A percentile compares a stretch with the other conserved stretches of the same genome.
Evolutionary conservation across 495 filamentous ascomycete species (phyloP).

Genomic region (Neurospora discreta): DNA sequence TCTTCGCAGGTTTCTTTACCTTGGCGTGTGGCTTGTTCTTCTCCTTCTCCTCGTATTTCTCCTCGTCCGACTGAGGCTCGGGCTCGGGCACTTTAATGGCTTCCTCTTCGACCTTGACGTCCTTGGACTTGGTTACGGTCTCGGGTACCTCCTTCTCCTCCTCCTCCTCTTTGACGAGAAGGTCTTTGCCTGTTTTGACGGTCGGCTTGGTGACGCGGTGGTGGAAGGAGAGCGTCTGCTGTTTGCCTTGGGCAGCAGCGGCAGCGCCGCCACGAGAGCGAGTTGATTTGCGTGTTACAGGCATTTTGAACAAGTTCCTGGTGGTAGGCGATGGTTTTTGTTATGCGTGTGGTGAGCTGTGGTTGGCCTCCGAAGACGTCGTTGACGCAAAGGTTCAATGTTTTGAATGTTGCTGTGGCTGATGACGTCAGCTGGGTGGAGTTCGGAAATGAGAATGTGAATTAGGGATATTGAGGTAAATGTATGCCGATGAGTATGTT

Average conservation of each 20-base stretch:
- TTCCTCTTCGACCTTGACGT: background rate
- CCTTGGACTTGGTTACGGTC: conserved; percentile 6
- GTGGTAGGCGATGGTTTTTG: background rate
- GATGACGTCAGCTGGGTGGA: conserved; percentile 13
- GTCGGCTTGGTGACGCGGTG: conserved; percentile 63
- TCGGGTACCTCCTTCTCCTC: background rate
- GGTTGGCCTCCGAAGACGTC: background rate
- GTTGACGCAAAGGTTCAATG: background rate
- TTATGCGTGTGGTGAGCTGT: background rate
- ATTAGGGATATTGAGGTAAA: background rate
- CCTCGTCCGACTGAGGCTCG: conserved; percentile 6
- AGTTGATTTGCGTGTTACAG: conserved; percentile 50
- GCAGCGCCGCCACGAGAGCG: conserved; percentile 31
- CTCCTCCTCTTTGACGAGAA: conserved; percentile 21
- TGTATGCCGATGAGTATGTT: background rate
- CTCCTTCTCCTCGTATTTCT: background rate
- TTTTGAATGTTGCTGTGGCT: background rate
- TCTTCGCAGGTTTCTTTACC: conserved; percentile 26
- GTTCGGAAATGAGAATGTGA: background rate
- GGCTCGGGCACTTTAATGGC: background rate
- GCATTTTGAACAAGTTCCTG: conserved; percentile 40
- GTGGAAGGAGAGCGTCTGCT: conserved; percentile 68
- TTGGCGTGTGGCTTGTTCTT: conserved; percentile 7
- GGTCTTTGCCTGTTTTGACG: conserved; percentile 39
- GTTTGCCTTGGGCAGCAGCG: conserved; percentile 19